Evolutionary conservation across 148 eudicot genomes (phyloP), one percentile per base, ranked within the genome.

Genomic region (Vaccinium corymbosum): DNA sequence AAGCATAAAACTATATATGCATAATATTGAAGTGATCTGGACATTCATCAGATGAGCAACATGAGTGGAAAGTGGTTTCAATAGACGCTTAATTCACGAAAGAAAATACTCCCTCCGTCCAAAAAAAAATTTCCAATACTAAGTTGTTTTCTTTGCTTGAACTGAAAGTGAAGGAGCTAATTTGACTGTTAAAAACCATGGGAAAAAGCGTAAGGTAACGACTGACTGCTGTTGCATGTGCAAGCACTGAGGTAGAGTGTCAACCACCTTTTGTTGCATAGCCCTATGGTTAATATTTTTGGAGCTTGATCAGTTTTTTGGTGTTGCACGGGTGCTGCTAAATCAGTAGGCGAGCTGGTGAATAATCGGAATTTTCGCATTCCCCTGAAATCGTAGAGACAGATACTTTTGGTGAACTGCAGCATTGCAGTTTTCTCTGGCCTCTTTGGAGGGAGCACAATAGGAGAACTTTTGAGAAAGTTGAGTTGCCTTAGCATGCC

Each of bases 1-100:
- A 89, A 87, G 76, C 87, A 87, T 78, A 90, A 82, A 88, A 82
- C 76, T 46, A 81, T 82, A 76, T 6, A 19, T 8, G 68, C 35
- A 16, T 56, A 19, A 20, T 78, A 35, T 3, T 16, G 68, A 79
- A n/a, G 14, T 19, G 35, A 53, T 78, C 62, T 78, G 50, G 22
- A 20, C 35, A 50, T 50, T 50, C 7, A 50, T 50, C 16, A 76
- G 55, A 32, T 32, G 77, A 14, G 25, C 20, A 38, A 32, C 78
- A 75, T 46, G 78, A 75, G 25, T 2, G 29, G 79, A 75, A 75
- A 49, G 79, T 48, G 29, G 79, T 48, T 75, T 73, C 20, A 2
- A 73, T 17, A 73, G 7, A 73, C 19, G 12, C 20, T 38, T 14
- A 42, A 73, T 42, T 3, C 10, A 35, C 1, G 4, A 42, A 35